Base-by-base conservation (phyloP, 192 early-diverging fungal genomes). In the Entophlyctis helioformis region DNA sequence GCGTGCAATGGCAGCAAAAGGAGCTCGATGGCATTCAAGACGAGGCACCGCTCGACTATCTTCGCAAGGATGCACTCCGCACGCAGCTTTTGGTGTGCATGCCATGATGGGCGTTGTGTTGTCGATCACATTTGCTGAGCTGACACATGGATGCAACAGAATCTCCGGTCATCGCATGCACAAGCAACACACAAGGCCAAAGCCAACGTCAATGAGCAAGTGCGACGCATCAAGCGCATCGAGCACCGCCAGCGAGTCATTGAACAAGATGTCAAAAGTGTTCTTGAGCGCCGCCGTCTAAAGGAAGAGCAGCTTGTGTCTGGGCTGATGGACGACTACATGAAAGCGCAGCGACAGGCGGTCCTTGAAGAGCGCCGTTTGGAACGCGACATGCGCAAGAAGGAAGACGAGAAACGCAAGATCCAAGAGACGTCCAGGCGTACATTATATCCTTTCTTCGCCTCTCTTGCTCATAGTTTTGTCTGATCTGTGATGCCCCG, bases 331-430 rank as follows among this genome's bases (percentile, higher is more conserved):
- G 55, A 42, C 20, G 21, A n/a, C 3, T 57, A 50, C 35, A 21
- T 33, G 1, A 13, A 20, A 1, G 25, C n/a, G 11, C 48, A 57
- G 37, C 47, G 47, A 16, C 13, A 36, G n/a, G 35, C 55, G 10
- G 43, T 57, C 29, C 29, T 57, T n/a, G 47, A 50, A 8, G 55
- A 39, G n/a, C 47, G 55, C 9, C 22, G 41, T 21, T 11, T 9
- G 18, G 23, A 56, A 23, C n/a, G 21, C 18, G 40, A 56, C 2
- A 19, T 22, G 7, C 37, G 36, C 23, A 53, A 53, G 33, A 24
- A 37, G 16, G 5, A 23, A 20, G 51, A 42, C 13, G 18, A 7
- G 35, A 8, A 7, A 11, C 9, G 22, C 21, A 34, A 25, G 16
- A 26, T n/a, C 31, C 12, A 1, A 22, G 33, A 33, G 42, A 43